phyloP scores from a whole-genome alignment of 768 basidiomycete genomes.

The Agaricus sinodeliciosus region DNA sequence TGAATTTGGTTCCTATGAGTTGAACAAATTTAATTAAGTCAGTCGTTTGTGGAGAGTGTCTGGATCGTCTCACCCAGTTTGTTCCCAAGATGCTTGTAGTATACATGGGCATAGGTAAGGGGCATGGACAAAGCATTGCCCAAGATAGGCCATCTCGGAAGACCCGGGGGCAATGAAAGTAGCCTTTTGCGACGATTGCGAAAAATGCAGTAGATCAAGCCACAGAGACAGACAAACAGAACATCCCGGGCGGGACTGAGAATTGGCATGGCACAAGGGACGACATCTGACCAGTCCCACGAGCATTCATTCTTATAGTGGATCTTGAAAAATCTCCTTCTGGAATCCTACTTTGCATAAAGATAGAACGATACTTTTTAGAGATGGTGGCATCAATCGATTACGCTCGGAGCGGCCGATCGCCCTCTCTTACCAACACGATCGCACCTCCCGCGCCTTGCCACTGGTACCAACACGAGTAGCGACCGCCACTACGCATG shows the following conservation, averaged over 20 bases:
- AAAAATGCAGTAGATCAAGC: neutral
- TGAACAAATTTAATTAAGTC: too few relatives aligned
- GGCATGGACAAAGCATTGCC: conserved; percentile 8
- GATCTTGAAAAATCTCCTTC: too few relatives aligned
- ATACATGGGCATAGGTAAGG: neutral
- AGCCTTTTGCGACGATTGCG: neutral
- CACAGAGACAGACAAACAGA: neutral
- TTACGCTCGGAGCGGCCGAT: too few relatives aligned
- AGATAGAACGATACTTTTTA: too few relatives aligned
- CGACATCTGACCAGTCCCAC: too few relatives aligned
- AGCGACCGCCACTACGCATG: too few relatives aligned
- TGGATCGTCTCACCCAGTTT: neutral
- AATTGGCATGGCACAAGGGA: neutral
- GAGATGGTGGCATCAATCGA: too few relatives aligned
- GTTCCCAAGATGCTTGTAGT: neutral
- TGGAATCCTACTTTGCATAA: too few relatives aligned
- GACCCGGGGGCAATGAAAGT: conserved; percentile 1
- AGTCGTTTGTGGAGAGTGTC: neutral
- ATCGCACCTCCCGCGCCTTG: too few relatives aligned
- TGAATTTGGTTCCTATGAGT: neutral
- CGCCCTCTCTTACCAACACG: too few relatives aligned
- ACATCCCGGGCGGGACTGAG: neutral
- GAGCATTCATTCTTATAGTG: too few relatives aligned
- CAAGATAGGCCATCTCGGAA: conserved; percentile 6
- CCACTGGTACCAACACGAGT: too few relatives aligned